Evolutionary conservation across 768 basidiomycete genomes (phyloP).

Genomic region (Steccherinum ochraceum): DNA sequence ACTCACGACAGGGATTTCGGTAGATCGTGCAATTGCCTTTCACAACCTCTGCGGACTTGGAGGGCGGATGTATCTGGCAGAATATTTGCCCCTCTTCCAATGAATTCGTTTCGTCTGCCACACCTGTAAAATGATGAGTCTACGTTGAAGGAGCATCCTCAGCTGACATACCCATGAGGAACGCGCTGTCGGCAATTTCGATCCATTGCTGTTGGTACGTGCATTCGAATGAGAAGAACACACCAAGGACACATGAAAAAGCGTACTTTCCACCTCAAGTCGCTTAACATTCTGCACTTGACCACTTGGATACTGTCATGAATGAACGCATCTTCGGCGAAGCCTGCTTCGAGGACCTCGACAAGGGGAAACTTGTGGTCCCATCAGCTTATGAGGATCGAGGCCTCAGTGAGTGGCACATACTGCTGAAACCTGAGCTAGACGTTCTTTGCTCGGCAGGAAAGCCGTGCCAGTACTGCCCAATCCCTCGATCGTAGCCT

Average conservation of each 20-base stretch:
- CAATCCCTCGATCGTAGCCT: slow-evolving; percentile 5
- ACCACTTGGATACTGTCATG: not conserved
- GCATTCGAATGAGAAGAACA: not conserved
- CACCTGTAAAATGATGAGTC: slow-evolving; percentile 1
- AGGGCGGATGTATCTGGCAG: slow-evolving; percentile 7
- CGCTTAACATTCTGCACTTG: slow-evolving; percentile 5
- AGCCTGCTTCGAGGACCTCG: not conserved
- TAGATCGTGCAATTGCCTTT: slow-evolving; percentile 5
- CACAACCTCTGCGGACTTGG: not conserved
- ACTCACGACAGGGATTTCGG: slow-evolving; percentile 9
- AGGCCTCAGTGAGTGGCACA: too few relatives aligned
- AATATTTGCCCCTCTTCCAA: slow-evolving; percentile 5
- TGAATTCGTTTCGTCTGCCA: slow-evolving; percentile 8
- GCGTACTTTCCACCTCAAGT: slow-evolving; percentile 8
- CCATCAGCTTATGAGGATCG: too few relatives aligned
- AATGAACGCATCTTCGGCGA: slow-evolving; percentile 1
- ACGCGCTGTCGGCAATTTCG: slow-evolving; percentile 6
- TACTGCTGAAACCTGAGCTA: not conserved
- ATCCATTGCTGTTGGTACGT: slow-evolving; percentile 4
- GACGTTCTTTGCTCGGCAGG: not conserved
- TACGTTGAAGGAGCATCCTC: too few relatives aligned
- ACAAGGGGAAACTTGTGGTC: slow-evolving; percentile 8
- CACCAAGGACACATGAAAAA: too few relatives aligned
- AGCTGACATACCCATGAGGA: slow-evolving; percentile 9
- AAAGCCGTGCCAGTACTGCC: not conserved